Percentiles rank a stretch among this genome's conserved stretches.
These are phyloP conservation scores for Pyrenula massariospora DNA, from an alignment of 495 filamentous ascomycete species.

Conservation along the genomic window DNA sequence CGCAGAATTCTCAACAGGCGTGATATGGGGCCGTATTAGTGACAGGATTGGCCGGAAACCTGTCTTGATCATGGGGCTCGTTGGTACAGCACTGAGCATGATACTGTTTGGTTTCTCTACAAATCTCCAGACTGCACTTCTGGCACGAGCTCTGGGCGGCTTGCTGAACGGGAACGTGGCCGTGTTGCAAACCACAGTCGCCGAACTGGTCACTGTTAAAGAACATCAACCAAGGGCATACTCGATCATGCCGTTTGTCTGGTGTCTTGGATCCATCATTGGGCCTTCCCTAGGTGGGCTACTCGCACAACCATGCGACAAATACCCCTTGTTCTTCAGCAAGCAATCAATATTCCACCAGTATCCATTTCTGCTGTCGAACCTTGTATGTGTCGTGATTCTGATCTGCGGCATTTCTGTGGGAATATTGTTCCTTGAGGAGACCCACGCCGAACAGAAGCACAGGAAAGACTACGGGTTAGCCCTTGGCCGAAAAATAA, in stretches of 20 bases:
- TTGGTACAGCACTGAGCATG: conserved; percentile 88
- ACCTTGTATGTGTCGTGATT: conserved; percentile 75
- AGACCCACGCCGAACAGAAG: conserved; percentile 83
- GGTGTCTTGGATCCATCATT: conserved; percentile 88
- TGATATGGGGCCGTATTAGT: conserved; percentile 87
- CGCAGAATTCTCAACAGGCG: conserved; percentile 81
- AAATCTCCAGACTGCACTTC: conserved; percentile 69
- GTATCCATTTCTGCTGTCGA: conserved; percentile 88
- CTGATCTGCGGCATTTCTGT: conserved; percentile 68
- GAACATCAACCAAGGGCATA: conserved; percentile 88
- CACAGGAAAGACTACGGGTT: conserved; percentile 61
- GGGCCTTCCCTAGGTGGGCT: conserved; percentile 85
- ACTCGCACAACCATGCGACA: conserved; percentile 74
- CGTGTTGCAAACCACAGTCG: conserved; percentile 89
- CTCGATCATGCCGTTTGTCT: conserved; percentile 94
- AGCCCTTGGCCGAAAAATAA: conserved; percentile 47
- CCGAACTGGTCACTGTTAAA: conserved; percentile 81
- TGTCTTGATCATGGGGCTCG: conserved; percentile 74
- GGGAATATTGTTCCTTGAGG: conserved; percentile 84
- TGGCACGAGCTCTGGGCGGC: conserved; percentile 81
- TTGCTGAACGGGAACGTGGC: conserved; percentile 93
- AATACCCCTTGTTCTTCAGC: conserved; percentile 65
- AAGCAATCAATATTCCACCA: conserved; percentile 66
- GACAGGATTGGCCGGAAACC: conserved; percentile 89
- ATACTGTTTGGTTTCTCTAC: conserved; percentile 84